Base-by-base conservation (phyloP, 2,329 filamentous ascomycete genomes). In the Chrysoporthe austroafricana region DNA sequence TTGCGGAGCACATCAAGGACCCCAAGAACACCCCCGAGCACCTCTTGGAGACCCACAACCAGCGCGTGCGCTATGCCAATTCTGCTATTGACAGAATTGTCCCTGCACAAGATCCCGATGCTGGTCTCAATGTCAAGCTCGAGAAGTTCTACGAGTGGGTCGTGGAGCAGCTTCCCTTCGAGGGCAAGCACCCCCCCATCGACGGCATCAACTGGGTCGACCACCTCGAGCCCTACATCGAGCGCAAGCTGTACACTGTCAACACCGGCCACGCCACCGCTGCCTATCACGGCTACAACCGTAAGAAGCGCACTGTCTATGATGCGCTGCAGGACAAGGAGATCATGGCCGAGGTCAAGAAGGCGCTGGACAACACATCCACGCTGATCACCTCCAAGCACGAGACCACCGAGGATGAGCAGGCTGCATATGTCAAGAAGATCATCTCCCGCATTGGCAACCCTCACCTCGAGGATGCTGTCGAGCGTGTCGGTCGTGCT, bases 121-220 rank as follows among this genome's bases (percentile, higher is more conserved):
- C 90, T 34, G 94, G 94, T 66, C 86, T 99, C 57, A 90, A 97
- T 76, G 96, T 99, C 73, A 94, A 91, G 76, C 94, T 99, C 60
- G 96, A 99, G 86, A 96, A 96, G 83, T 99, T 98, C 86, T 97
- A 93, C 83, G 96, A 99, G 84, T 99, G 96, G 96, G 95, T 96
- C 50, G 94, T 99, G 63, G 96, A 99, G 77, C 84, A 88, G 78
- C 91, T 88, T 57, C 95, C 95, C 2, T 97, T 98, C 80, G 85
- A 90, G 71, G 87, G 90, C 71, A 84, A 85, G 64, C 86, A 88
- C 73, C 94, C 94, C 6, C 81, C 87, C 21, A 95, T 99, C 76
- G 81, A 96, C 72, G 95, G 94, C 69, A 90, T 98, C 78, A 92
- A 97, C 83, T 97, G 93, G 89, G 96, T 98, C 69, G 89, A 93